phyloP scores from a whole-genome alignment of 2,329 filamentous ascomycete species.

The Pseudopyricularia cyperi region DNA sequence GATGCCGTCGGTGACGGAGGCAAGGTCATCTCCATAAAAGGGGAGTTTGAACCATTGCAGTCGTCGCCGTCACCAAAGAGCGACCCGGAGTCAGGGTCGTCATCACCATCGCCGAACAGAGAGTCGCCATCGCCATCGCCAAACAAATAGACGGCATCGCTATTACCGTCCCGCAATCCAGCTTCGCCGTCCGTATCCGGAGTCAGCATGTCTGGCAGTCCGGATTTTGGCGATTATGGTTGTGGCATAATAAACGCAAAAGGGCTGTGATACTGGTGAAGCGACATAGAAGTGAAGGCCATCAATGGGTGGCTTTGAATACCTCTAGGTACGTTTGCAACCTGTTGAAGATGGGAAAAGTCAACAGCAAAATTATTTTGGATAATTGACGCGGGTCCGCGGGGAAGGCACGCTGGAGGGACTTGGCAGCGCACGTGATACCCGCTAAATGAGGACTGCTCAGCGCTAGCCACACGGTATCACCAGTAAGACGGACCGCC shows the following conservation, averaged over 20 bases:
- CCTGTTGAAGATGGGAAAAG: too few relatives aligned
- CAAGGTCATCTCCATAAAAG: background rate
- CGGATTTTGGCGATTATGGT: background rate
- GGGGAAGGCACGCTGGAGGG: background rate
- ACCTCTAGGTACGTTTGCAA: background rate
- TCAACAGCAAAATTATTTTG: too few relatives aligned
- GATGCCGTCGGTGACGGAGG: background rate
- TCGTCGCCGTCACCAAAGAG: slow-evolving; percentile 2
- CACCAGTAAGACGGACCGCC: too few relatives aligned
- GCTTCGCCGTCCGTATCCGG: background rate
- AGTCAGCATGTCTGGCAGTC: background rate
- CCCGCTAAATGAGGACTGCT: background rate
- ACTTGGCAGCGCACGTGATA: background rate
- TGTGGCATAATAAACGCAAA: background rate
- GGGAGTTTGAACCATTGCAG: background rate
- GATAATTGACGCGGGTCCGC: too few relatives aligned
- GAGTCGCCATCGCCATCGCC: slow-evolving; percentile 1
- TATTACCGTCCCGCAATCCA: too few relatives aligned
- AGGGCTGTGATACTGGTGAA: background rate
- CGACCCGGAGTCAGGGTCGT: background rate
- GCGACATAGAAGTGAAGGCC: background rate
- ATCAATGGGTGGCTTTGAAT: background rate
- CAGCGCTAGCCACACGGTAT: background rate
- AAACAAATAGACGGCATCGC: too few relatives aligned
- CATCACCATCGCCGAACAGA: background rate